These are phyloP conservation scores for Myochromella boudieri DNA, from an alignment of 768 basidiomycete species.

Conservation along the genomic window DNA sequence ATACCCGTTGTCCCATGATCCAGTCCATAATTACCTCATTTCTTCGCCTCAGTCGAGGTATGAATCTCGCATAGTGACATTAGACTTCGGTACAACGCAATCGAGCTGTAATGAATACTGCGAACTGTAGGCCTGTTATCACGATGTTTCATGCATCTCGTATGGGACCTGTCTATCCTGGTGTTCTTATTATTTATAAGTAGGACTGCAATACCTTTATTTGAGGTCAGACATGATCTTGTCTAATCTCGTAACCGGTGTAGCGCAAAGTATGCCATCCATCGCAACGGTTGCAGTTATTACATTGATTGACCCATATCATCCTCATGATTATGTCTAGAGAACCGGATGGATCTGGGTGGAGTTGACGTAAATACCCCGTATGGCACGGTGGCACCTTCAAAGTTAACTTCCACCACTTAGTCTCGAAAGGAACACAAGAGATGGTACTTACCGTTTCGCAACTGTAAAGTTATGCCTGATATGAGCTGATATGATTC, in stretches of 20 bases:
- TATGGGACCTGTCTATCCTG: conserved; percentile 4
- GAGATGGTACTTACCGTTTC: conserved; percentile 21
- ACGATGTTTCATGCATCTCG: conserved; percentile 24
- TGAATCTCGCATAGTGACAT: too few relatives aligned
- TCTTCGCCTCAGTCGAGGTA: too few relatives aligned
- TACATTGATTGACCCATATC: conserved; percentile 39
- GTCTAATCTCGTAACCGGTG: not conserved
- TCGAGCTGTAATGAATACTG: conserved; percentile 26
- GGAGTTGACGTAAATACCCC: conserved; percentile 38
- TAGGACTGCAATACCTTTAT: conserved; percentile 26
- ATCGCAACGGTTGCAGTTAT: conserved; percentile 32
- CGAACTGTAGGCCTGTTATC: conserved; percentile 32
- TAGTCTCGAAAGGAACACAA: too few relatives aligned
- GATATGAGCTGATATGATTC: conserved; percentile 30
- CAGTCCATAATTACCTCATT: too few relatives aligned
- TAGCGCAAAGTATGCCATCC: conserved; percentile 30
- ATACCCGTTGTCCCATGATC: too few relatives aligned
- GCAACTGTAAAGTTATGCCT: conserved; percentile 35
- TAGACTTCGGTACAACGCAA: conserved; percentile 31
- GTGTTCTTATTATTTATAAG: conserved; percentile 23
- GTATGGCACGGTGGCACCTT: conserved; percentile 27
- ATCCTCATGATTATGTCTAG: conserved; percentile 36
- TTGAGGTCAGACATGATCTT: too few relatives aligned
- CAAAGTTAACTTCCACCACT: too few relatives aligned
- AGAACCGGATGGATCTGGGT: conserved; percentile 35